Percentiles rank a stretch among this genome's conserved stretches.
Evolutionary conservation across 192 early-diverging fungal genomes (phyloP).

Genomic region (Coemansia sp.): DNA sequence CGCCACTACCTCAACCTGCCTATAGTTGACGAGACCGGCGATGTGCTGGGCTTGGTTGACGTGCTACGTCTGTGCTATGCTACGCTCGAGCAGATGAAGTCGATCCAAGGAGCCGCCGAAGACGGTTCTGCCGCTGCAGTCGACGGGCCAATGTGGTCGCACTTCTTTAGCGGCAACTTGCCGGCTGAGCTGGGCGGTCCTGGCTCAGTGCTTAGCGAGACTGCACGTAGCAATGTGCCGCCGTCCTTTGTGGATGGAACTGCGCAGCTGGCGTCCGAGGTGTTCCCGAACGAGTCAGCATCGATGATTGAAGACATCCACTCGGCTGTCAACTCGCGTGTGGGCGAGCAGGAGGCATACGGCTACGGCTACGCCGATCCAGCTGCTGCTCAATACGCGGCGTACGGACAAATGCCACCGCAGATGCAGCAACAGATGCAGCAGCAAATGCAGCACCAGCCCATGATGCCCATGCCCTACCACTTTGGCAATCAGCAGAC

Average conservation of each 20-base stretch:
- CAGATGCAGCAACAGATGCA: slow-evolving; percentile 37
- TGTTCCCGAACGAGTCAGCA: slow-evolving; percentile 56
- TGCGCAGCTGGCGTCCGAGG: slow-evolving; percentile 43
- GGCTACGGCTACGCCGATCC: slow-evolving; percentile 32
- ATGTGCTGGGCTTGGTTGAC: slow-evolving; percentile 77
- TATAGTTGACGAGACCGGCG: slow-evolving; percentile 67
- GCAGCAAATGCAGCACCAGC: slow-evolving; percentile 34
- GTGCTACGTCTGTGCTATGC: slow-evolving; percentile 82
- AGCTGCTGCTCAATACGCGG: slow-evolving; percentile 33
- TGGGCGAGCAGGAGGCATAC: slow-evolving; percentile 53
- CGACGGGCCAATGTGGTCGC: slow-evolving; percentile 70
- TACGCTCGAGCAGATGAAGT: slow-evolving; percentile 77
- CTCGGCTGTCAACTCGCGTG: slow-evolving; percentile 57
- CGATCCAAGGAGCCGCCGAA: slow-evolving; percentile 52
- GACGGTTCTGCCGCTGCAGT: slow-evolving; percentile 8
- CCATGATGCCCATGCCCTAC: slow-evolving; percentile 46
- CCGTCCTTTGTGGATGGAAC: slow-evolving; percentile 50
- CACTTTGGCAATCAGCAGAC: slow-evolving; percentile 35
- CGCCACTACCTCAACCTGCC: slow-evolving; percentile 84
- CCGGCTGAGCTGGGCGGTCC: slow-evolving; percentile 63
- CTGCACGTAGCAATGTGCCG: slow-evolving; percentile 31
- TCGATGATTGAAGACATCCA: slow-evolving; percentile 58
- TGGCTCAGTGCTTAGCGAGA: slow-evolving; percentile 1
- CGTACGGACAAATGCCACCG: slow-evolving; percentile 22
- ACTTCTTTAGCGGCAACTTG: slow-evolving; percentile 73